Conservation (phyloP, 1,139 yeast species). For the Debaryomyces fabryi region DNA sequence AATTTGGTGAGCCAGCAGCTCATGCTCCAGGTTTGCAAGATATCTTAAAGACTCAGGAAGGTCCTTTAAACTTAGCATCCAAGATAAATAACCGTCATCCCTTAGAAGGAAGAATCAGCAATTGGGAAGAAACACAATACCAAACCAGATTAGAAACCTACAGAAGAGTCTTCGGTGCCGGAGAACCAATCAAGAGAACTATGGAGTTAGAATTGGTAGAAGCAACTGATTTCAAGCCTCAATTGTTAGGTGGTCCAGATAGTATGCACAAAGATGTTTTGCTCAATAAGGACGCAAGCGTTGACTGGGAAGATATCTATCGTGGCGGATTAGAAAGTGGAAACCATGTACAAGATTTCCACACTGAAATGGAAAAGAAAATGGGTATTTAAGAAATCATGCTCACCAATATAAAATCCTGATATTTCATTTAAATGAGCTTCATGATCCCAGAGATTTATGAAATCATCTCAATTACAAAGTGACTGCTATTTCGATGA, state of each 20-base stretch:
- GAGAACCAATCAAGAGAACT: constrained; percentile 87
- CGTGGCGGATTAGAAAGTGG: constrained; percentile 52
- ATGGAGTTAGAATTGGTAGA: constrained; percentile 84
- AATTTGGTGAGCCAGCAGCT: constrained; percentile 55
- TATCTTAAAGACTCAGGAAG: constrained; percentile 57
- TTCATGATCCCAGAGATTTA: neutral
- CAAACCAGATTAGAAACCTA: constrained; percentile 74
- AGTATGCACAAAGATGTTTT: constrained; percentile 77
- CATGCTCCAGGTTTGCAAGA: constrained; percentile 67
- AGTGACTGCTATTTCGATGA: neutral
- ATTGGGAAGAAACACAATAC: constrained; percentile 82
- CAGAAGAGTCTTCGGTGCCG: constrained; percentile 86
- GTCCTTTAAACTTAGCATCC: constrained; percentile 64
- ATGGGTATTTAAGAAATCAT: constrained; percentile 50
- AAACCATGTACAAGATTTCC: constrained; percentile 53
- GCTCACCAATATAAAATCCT: neutral
- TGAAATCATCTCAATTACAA: neutral
- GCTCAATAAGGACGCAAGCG: constrained; percentile 67
- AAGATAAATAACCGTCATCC: constrained; percentile 86
- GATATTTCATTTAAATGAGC: neutral
- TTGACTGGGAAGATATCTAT: constrained; percentile 96
- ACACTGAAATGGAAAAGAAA: constrained; percentile 69
- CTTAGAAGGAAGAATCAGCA: constrained; percentile 67
- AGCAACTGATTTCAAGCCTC: constrained; percentile 73
- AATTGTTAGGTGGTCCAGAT: constrained; percentile 55